Percentiles rank a stretch among this genome's conserved stretches.
Conservation (phyloP, 2,329 filamentous ascomycete species). For the Gremmenia infestans region DNA sequence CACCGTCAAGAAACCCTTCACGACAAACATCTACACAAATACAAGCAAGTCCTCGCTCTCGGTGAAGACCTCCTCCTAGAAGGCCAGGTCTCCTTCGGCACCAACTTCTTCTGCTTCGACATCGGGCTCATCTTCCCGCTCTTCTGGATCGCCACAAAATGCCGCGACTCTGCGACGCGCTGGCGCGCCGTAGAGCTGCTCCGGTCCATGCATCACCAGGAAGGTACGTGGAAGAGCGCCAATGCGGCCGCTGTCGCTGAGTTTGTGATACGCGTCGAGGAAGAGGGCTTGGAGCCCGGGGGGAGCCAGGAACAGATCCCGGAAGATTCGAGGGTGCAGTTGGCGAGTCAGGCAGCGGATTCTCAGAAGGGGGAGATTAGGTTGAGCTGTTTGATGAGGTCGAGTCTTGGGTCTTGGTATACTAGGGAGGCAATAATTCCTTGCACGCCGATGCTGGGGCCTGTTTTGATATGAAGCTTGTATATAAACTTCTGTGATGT, state of each 20-base stretch:
- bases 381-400: constrained; percentile 4
- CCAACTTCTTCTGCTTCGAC: constrained; percentile 13
- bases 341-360: neutral
- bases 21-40: constrained; percentile 2
- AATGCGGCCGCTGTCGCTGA: constrained; percentile 2
- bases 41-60: constrained; percentile 5
- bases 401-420: neutral
- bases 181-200: constrained; percentile 9
- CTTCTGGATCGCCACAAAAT: constrained; percentile 9
- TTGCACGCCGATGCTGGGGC: neutral
- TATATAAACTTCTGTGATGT: no score
- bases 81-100: neutral
- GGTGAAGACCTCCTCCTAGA: neutral
- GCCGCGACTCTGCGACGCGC: constrained; percentile 9
- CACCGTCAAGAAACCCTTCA: constrained; percentile 7
- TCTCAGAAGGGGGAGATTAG: constrained; percentile 1
- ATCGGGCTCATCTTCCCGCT: constrained; percentile 12
- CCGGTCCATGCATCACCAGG: constrained; percentile 52
- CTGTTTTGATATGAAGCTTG: no score
- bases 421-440: neutral
- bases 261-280: constrained; percentile 12
- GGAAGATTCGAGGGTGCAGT: constrained; percentile 5
- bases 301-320: neutral
- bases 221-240: constrained; percentile 57
- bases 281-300: constrained; percentile 3